phyloP scores from a whole-genome alignment of 2,329 filamentous ascomycete species.

The Verticillium longisporum region DNA sequence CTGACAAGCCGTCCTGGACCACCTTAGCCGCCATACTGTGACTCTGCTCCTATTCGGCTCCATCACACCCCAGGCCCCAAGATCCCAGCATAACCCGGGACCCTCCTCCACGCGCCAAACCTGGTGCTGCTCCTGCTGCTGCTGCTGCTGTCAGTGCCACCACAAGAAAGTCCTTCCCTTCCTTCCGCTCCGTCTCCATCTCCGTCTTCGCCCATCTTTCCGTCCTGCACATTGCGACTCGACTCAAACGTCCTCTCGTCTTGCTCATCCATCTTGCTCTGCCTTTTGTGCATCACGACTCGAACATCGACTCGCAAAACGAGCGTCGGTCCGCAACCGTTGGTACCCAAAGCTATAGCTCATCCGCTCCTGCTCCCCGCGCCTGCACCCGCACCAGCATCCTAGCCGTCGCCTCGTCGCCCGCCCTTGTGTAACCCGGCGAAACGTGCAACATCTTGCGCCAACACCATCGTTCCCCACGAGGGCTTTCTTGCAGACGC shows the following conservation, averaged over 20 bases:
- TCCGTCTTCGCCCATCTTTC: slow-evolving; percentile 9
- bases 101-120: neutral
- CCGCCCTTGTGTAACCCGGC: slow-evolving; percentile 3
- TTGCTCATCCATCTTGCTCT: neutral
- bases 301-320: slow-evolving; percentile 13
- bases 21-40: slow-evolving; percentile 37
- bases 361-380: slow-evolving; percentile 6
- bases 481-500: neutral
- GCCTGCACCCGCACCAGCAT: slow-evolving; percentile 7
- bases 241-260: neutral
- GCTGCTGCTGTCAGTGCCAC: neutral
- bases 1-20: slow-evolving; percentile 30
- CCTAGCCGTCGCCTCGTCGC: slow-evolving; percentile 3
- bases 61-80: slow-evolving; percentile 24
- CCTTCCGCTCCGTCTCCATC: slow-evolving; percentile 11
- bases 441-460: neutral
- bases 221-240: slow-evolving; percentile 1
- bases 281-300: neutral
- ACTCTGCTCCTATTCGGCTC: slow-evolving; percentile 27
- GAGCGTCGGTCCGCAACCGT: slow-evolving; percentile 24
- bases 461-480: neutral
- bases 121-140: neutral
- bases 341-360: neutral
- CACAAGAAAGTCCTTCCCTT: slow-evolving; percentile 8
- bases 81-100: neutral